Evolutionary conservation across 257 asterid species (phyloP), one percentile per base, ranked within the genome.

Genomic region (Vinca minor): DNA sequence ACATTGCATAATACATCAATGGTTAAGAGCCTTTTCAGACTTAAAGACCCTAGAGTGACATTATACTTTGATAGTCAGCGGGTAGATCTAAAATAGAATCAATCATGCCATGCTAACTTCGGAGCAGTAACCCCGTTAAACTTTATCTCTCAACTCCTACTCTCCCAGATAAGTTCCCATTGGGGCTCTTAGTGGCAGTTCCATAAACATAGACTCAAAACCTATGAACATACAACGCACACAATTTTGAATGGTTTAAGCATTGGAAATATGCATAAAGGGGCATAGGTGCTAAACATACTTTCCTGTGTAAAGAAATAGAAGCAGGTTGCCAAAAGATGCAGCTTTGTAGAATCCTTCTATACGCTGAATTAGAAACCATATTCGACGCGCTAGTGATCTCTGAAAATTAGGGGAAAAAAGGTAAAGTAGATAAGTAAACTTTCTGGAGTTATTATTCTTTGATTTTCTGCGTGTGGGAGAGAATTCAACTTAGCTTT

Each of bases 281-380:
- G 38, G 8, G 42, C 42, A 26, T 42, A 21, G 39, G 26, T 59
- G 48, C 52, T 66, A n/a, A 20, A 2, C 34, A 25, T 83, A 92
- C 98, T 96, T 89, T 79, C 98, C 97, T 11, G 90, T 82, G 76
- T 84, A 78, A 49, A 93, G 96, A 81, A 93, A 93, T 69, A 93
- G 57, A 66, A 93, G 98, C 54, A 93, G 79, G 77, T 93, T 93
- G 70, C 88, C 88, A 48, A 93, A 89, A 66, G 96, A 87, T 77
- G 94, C 96, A 74, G 95, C 91, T 82, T 80, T 89, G 74, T 84
- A 93, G 45, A 93, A 63, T 65, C 96, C 96, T 84, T 93, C 98
- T 49, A 93, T 68, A 21, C 85, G 89, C 67, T 84, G 95, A 64
- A 85, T 69, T 42, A 93, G 73, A 79, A 81, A 83, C 98, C 98